Conservation (phyloP, 2,329 filamentous ascomycete genomes). For the Aureobasidium sp. region DNA sequence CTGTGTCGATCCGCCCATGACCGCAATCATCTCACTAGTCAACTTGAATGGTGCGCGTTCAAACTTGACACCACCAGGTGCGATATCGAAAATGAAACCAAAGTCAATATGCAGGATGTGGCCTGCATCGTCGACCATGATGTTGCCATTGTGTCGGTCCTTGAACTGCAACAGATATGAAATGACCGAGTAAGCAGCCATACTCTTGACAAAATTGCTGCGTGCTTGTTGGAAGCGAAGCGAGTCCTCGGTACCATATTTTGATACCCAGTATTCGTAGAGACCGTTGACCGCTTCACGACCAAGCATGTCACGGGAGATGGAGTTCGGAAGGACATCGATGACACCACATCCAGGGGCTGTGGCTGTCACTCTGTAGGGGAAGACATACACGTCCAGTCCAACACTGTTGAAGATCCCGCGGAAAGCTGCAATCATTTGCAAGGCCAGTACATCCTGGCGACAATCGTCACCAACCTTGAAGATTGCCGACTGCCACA, state of each 20-base stretch:
- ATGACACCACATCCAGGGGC: slow-evolving; percentile 97
- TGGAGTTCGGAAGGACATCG: slow-evolving; percentile 93
- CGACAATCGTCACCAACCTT: slow-evolving; percentile 98
- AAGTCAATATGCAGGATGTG: slow-evolving; percentile 99
- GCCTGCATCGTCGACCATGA: slow-evolving; percentile 96
- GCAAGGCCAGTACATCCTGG: slow-evolving; percentile 90
- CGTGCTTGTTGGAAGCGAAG: slow-evolving; percentile 91
- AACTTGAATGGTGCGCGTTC: slow-evolving; percentile 98
- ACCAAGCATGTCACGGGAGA: slow-evolving; percentile 96
- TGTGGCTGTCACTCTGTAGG: slow-evolving; percentile 93
- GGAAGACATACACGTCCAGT: slow-evolving; percentile 92
- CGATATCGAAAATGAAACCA: slow-evolving; percentile 98
- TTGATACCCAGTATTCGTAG: slow-evolving; percentile 96
- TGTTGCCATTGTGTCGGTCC: slow-evolving; percentile 97
- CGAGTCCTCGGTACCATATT: slow-evolving; percentile 94
- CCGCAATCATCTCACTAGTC: slow-evolving; percentile 94
- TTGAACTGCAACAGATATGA: slow-evolving; percentile 98
- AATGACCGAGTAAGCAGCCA: slow-evolving; percentile 97
- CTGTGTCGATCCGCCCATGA: slow-evolving; percentile 79
- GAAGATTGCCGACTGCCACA: slow-evolving; percentile 99
- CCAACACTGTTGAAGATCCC: slow-evolving; percentile 95
- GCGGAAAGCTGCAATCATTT: slow-evolving; percentile 96
- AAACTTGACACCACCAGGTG: slow-evolving; percentile 92
- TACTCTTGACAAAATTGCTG: slow-evolving; percentile 97
- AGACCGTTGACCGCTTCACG: slow-evolving; percentile 96